Evolutionary conservation across 352 stramenopile genomes (phyloP).

Genomic region (Phytopythium helicoides): DNA sequence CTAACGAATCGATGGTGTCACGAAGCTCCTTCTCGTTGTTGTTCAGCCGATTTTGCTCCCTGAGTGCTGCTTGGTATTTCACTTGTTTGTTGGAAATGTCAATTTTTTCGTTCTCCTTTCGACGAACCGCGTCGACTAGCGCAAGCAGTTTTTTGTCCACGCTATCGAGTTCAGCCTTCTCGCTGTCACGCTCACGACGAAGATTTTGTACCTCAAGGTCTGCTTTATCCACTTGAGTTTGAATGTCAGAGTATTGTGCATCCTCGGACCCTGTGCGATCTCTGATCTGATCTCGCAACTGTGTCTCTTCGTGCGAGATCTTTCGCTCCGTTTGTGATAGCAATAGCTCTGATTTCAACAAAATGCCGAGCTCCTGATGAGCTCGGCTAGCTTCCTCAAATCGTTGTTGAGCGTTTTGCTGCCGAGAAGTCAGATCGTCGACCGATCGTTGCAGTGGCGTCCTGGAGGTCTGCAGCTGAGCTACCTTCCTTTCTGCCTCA

Average conservation of each 20-base stretch:
- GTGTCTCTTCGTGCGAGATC: not conserved
- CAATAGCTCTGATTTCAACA: not conserved
- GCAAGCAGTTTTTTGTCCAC: conserved; percentile 50
- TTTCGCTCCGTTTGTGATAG: not conserved
- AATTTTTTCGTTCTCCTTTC: conserved; percentile 48
- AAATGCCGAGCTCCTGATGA: not conserved
- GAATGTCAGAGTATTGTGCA: conserved; percentile 34
- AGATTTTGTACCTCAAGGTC: conserved; percentile 46
- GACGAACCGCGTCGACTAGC: conserved; percentile 63
- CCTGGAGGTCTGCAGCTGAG: conserved; percentile 31
- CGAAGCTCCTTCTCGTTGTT: conserved; percentile 57
- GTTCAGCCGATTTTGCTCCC: conserved; percentile 49
- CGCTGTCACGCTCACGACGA: conserved; percentile 45
- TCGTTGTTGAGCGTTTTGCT: not conserved
- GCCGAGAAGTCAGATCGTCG: not conserved
- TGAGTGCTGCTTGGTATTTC: conserved; percentile 47
- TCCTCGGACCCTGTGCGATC: conserved; percentile 32
- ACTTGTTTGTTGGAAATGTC: conserved; percentile 44
- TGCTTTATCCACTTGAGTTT: conserved; percentile 46
- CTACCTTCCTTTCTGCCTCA: conserved; percentile 41
- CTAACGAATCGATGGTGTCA: conserved; percentile 38
- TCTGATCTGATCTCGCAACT: conserved; percentile 8
- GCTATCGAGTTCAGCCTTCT: conserved; percentile 47
- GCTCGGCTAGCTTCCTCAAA: not conserved
- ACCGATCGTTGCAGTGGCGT: not conserved